Conservation (phyloP, 108 stramenopile genomes). For the Hondaea fermentalgiana region DNA sequence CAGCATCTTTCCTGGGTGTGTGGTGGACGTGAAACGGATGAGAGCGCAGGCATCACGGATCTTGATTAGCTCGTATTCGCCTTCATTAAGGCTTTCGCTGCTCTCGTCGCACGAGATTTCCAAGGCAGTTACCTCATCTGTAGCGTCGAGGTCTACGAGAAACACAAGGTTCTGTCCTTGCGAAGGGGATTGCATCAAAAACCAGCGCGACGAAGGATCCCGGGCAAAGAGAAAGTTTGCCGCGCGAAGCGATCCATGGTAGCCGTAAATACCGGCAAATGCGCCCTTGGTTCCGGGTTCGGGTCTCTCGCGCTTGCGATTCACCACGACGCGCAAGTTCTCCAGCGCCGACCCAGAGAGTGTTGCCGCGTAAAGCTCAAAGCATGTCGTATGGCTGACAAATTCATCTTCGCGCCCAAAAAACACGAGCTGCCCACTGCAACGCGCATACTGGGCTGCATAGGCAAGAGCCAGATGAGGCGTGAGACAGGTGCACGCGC, state of each 20-base stretch:
- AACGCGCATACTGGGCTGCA: background rate
- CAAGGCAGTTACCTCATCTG: background rate
- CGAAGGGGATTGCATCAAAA: background rate
- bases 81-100: background rate
- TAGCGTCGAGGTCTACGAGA: background rate
- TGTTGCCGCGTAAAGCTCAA: background rate
- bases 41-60: background rate
- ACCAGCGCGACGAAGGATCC: background rate
- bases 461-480: background rate
- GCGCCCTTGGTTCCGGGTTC: background rate
- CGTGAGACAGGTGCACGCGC: background rate
- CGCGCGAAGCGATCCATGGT: background rate
- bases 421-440: background rate
- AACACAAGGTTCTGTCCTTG: background rate
- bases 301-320: background rate
- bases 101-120: background rate
- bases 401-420: background rate
- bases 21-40: background rate
- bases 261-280: background rate
- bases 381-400: background rate
- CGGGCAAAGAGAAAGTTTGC: background rate
- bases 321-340: background rate
- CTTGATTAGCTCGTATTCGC: background rate
- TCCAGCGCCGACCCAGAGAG: background rate
- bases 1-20: background rate